Base-by-base conservation (phyloP, 495 filamentous ascomycete genomes). In the Neurospora discreta region DNA sequence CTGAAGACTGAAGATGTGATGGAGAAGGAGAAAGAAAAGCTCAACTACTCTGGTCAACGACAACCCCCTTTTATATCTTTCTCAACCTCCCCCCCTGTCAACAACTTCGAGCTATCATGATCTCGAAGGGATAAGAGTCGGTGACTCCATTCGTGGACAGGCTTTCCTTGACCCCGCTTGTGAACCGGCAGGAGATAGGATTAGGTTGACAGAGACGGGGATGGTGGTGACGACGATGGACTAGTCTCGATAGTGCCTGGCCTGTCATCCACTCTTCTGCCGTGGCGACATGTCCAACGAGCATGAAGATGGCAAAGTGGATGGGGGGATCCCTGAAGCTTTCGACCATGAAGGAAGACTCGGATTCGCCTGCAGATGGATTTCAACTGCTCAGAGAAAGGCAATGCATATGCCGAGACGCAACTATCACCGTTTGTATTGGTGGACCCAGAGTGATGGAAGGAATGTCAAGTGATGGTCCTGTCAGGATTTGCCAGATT, bases 51-150 rank as follows among this genome's bases (percentile, higher is more conserved):
- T 78, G 75, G 83, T 85, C 80, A 77, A 85, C 74, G 78, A 81
- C 75, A 75, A 71, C 78, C 82, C 52, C 85, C 80, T 86, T 91
- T 89, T 91, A 91, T 91, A 91, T 80, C 81, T 87, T 78, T 88
- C 79, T 46, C 41, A 69, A 41, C n/a, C 69, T 73, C 43, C 70
- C 75, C 74, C 74, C 67, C 65, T 52, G 71, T 73, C 73, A 68
- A 72, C 68, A 36, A 72, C 69, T 73, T 72, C 74, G 72, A 78
- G 77, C 79, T 74, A 79, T 80, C 77, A 79, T 76, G 78, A 79
- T 77, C 73, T 74, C 75, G 77, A 81, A 77, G n/a, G 82, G 82
- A 84, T 84, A 86, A 83, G 82, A 83, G 79, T 75, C 68, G 78
- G 79, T 74, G 82, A 81, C 81, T 80, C 82, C 77, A 84, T 82